Conservation (phyloP, 176 grass and related monocot species). For the Oropetium thomaeum region DNA sequence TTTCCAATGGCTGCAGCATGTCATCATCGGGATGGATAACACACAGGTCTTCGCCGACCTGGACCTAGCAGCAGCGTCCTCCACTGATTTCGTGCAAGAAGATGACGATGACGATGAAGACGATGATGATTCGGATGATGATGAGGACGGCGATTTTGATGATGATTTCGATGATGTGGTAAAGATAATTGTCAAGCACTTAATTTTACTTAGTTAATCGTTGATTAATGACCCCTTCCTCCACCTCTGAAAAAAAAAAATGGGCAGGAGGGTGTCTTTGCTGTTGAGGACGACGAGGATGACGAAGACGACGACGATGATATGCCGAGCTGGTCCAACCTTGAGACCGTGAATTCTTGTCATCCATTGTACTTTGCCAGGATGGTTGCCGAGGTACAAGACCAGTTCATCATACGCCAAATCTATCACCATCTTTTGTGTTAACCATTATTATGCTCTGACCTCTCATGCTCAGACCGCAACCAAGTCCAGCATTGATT, state of each 20-base stretch:
- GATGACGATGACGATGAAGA: constrained; percentile 38
- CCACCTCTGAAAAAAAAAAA: constrained; percentile 29
- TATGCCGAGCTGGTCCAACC: constrained; percentile 65
- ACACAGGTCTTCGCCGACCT: constrained; percentile 69
- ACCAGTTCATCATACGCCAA: background rate
- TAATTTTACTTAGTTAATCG: constrained; percentile 1
- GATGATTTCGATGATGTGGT: constrained; percentile 58
- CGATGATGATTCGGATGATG: constrained; percentile 42
- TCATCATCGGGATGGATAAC: constrained; percentile 84
- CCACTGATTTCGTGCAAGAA: constrained; percentile 46
- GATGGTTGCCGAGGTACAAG: constrained; percentile 64
- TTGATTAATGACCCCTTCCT: no score
- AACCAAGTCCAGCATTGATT: constrained; percentile 62
- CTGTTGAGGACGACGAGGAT: constrained; percentile 41
- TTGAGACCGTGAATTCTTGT: constrained; percentile 77
- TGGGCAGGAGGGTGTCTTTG: constrained; percentile 50
- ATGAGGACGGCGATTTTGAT: constrained; percentile 57
- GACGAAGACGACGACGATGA: constrained; percentile 29
- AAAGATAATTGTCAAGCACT: constrained; percentile 1
- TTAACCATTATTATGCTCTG: background rate
- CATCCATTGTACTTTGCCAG: constrained; percentile 84
- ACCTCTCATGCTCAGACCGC: constrained; percentile 33
- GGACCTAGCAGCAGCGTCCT: constrained; percentile 37
- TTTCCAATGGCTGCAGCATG: constrained; percentile 58
- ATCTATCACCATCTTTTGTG: background rate